A percentile compares a stretch with the other conserved stretches of the same genome.
Evolutionary conservation across 1,284 basidiomycete genomes (phyloP).

Genomic region (Exobasidium cylindrosporum): DNA sequence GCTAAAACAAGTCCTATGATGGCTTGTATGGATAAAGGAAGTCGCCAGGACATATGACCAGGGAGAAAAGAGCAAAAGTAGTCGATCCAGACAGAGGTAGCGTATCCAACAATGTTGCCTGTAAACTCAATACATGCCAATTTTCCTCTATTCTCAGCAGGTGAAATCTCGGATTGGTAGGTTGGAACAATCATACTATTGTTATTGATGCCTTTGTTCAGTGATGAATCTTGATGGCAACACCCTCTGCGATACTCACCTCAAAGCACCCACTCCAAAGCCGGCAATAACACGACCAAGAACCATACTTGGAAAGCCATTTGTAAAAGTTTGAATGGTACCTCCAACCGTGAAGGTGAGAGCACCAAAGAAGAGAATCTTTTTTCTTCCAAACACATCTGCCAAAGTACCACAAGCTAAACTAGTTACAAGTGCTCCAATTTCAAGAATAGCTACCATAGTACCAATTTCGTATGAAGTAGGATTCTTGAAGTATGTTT

Average conservation of each 20-base stretch:
- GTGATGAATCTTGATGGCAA: constrained; percentile 1
- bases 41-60: constrained; percentile 56
- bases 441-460: constrained; percentile 76
- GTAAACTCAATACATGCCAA: constrained; percentile 94
- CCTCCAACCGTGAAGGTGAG: constrained; percentile 84
- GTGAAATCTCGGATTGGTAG: constrained; percentile 94
- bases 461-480: constrained; percentile 65
- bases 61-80: constrained; percentile 80
- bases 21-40: constrained; percentile 57
- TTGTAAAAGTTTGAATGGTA: constrained; percentile 80
- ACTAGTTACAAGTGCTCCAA: constrained; percentile 78
- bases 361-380: constrained; percentile 82
- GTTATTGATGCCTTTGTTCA: not conserved
- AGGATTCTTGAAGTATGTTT: constrained; percentile 64
- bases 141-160: constrained; percentile 69
- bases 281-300: constrained; percentile 82
- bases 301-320: constrained; percentile 80
- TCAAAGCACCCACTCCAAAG: constrained; percentile 87
- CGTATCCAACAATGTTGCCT: constrained; percentile 79
- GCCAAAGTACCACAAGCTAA: constrained; percentile 82
- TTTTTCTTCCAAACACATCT: constrained; percentile 80
- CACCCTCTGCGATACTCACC: constrained; percentile 57
- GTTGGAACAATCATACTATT: constrained; percentile 83
- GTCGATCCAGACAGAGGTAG: constrained; percentile 75
- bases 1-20: constrained; percentile 81